These are phyloP conservation scores for Brettanomyces bruxellensis DNA, from an alignment of 805 yeast genomes.

Conservation along the genomic window DNA sequence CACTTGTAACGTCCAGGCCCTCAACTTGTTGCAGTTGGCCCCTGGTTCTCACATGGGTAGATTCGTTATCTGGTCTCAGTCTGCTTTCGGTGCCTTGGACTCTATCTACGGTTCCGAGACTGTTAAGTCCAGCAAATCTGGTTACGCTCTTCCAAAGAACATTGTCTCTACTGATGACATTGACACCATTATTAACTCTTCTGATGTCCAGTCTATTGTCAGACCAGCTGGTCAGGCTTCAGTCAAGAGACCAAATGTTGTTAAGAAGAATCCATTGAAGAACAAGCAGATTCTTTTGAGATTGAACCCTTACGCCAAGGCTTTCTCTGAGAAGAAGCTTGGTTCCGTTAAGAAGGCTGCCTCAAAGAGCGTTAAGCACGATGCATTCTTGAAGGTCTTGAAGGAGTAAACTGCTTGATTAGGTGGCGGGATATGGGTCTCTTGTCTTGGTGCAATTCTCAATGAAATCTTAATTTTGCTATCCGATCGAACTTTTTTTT, in stretches of 20 bases:
- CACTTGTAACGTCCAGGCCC: slow-evolving; percentile 83
- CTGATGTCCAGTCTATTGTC: slow-evolving; percentile 96
- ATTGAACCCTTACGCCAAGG: slow-evolving; percentile 99
- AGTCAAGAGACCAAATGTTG: slow-evolving; percentile 90
- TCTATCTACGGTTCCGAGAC: slow-evolving; percentile 97
- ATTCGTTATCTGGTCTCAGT: slow-evolving; percentile 99
- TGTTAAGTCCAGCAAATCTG: slow-evolving; percentile 84
- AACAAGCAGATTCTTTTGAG: slow-evolving; percentile 97
- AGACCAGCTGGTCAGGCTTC: slow-evolving; percentile 93
- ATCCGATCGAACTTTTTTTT: too few relatives aligned
- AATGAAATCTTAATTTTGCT: too few relatives aligned
- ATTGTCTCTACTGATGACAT: slow-evolving; percentile 93
- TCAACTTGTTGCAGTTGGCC: slow-evolving; percentile 96
- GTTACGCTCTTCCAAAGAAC: slow-evolving; percentile 95
- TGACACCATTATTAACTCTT: slow-evolving; percentile 95
- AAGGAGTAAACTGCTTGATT: slow-evolving; percentile 22
- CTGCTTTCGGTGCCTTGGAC: slow-evolving; percentile 95
- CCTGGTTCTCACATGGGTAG: slow-evolving; percentile 99
- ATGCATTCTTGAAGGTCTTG: slow-evolving; percentile 59
- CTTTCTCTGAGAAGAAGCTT: slow-evolving; percentile 83
- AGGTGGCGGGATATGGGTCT: not conserved
- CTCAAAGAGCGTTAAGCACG: slow-evolving; percentile 56
- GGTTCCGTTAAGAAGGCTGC: slow-evolving; percentile 72
- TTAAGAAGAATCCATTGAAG: slow-evolving; percentile 99
- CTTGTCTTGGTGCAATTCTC: too few relatives aligned